Evolutionary conservation across 805 yeast genomes (phyloP), one percentile per base, ranked within the genome.

Genomic region (Candida michaelii): DNA sequence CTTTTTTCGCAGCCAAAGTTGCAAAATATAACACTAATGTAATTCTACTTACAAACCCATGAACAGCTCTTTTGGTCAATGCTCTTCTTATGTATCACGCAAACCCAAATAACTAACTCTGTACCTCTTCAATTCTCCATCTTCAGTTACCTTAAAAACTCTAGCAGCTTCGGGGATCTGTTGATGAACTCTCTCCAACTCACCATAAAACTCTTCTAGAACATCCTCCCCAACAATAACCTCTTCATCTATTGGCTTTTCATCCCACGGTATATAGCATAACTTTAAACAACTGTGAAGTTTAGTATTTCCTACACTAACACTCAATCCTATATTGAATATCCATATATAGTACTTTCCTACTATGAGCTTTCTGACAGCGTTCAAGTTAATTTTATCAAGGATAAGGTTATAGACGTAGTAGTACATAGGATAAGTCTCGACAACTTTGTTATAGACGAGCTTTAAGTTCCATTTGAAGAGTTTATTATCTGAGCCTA

Each of bases 401-500:
- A 67, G 42, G 3, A 80, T 51, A 1, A 62, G 52, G 29, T 63
- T 65, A 43, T 68, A 73, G 0, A 70, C 57, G 43, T 59, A 69
- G 18, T 63, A 49, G 39, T 61, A 64, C 0, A 74, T 69, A 1
- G 59, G 50, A 40, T 62, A 78, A 0, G 11, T 13, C n/a, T 65
- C 72, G 6, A 23, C 15, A 0, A 9, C 21, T 7, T 42, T 45
- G 8, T 27, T 48, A 30, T 58, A 52, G 1, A 48, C 39, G 12
- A 81, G 50, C 7, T 45, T 43, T 2, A 82, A 32, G 18, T 69
- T 67, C 90, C 90, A 85, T 53, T 83, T 84, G 62, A 69, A 68
- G 1, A 83, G 23, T 30, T 55, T 58, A 14, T 49, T 34, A 8
- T 40, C 32, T 12, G 60, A 65, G 0, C 86, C 86, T 2, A 81